Percentiles rank a stretch among this genome's conserved stretches.
phyloP scores from a whole-genome alignment of 108 stramenopile genomes.

The Fistulifera pelliculosa region DNA sequence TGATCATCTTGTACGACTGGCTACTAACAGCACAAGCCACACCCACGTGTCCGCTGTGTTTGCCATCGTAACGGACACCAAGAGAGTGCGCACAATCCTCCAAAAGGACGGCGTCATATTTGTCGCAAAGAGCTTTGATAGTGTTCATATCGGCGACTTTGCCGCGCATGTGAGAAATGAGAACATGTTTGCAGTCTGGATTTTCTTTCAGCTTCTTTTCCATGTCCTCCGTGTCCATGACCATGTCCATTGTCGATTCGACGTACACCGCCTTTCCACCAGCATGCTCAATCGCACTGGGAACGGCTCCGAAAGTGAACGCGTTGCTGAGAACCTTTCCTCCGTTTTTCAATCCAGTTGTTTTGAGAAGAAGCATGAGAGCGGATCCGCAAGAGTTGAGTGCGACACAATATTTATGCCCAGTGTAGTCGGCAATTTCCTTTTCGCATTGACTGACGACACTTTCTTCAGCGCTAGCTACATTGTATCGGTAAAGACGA shows the following conservation, averaged over 20 bases:
- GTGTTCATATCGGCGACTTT: slow-evolving; percentile 84
- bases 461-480: slow-evolving; percentile 42
- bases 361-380: slow-evolving; percentile 75
- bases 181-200: slow-evolving; percentile 69
- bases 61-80: slow-evolving; percentile 67
- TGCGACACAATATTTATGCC: slow-evolving; percentile 75
- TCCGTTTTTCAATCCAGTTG: slow-evolving; percentile 63
- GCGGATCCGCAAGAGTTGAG: slow-evolving; percentile 85
- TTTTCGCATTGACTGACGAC: slow-evolving; percentile 58
- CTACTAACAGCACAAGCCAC: slow-evolving; percentile 54
- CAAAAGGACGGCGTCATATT: slow-evolving; percentile 51
- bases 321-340: slow-evolving; percentile 84
- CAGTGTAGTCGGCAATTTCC: slow-evolving; percentile 73
- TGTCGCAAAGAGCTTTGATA: slow-evolving; percentile 60
- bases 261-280: slow-evolving; percentile 82
- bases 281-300: slow-evolving; percentile 76
- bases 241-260: slow-evolving; percentile 68
- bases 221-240: slow-evolving; percentile 73
- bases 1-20: slow-evolving; percentile 89
- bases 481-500: slow-evolving; percentile 74
- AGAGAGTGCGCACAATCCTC: slow-evolving; percentile 88
- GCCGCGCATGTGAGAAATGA: slow-evolving; percentile 90
- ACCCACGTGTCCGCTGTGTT: slow-evolving; percentile 82
- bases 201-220: slow-evolving; percentile 66
- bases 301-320: slow-evolving; percentile 87